phyloP scores from a whole-genome alignment of 2,329 filamentous ascomycete genomes.

The Amauroascus verrucosus region DNA sequence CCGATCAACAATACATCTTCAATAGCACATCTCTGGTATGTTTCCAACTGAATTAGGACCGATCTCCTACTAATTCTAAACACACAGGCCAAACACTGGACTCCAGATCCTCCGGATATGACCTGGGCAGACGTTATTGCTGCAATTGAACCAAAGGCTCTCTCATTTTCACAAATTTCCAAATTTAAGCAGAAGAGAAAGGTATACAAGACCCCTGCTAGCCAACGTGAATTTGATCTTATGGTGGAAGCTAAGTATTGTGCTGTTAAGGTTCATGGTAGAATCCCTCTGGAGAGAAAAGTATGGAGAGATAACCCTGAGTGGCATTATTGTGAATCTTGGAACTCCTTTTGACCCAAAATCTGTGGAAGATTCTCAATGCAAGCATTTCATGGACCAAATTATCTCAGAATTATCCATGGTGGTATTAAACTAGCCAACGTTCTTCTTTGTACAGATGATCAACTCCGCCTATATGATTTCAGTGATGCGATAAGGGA shows the following conservation, averaged over 20 bases:
- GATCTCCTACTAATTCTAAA: constrained; percentile 6
- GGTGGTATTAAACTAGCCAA: constrained; percentile 13
- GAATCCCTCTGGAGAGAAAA: constrained; percentile 10
- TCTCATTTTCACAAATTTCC: constrained; percentile 13
- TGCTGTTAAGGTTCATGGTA: constrained; percentile 10
- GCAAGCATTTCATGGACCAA: constrained; percentile 8
- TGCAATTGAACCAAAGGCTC: constrained; percentile 4
- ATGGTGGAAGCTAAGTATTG: constrained; percentile 10
- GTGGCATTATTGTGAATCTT: constrained; percentile 10
- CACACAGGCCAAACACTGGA: constrained; percentile 6
- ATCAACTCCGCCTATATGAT: constrained; percentile 10
- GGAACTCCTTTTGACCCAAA: constrained; percentile 14
- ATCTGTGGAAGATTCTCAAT: constrained; percentile 6
- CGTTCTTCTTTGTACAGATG: constrained; percentile 12
- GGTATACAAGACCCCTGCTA: constrained; percentile 10
- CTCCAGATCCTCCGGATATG: constrained; percentile 8
- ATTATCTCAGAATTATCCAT: constrained; percentile 13
- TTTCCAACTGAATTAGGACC: background rate
- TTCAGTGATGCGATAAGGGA: constrained; percentile 9
- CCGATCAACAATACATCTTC: constrained; percentile 1
- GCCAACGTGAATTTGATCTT: constrained; percentile 13
- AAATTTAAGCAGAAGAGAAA: constrained; percentile 12
- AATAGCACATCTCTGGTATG: constrained; percentile 2
- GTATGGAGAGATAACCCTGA: constrained; percentile 6
- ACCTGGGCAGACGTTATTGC: constrained; percentile 1